phyloP scores from a whole-genome alignment of 345 rosid genomes.

The Corchorus olitorius region DNA sequence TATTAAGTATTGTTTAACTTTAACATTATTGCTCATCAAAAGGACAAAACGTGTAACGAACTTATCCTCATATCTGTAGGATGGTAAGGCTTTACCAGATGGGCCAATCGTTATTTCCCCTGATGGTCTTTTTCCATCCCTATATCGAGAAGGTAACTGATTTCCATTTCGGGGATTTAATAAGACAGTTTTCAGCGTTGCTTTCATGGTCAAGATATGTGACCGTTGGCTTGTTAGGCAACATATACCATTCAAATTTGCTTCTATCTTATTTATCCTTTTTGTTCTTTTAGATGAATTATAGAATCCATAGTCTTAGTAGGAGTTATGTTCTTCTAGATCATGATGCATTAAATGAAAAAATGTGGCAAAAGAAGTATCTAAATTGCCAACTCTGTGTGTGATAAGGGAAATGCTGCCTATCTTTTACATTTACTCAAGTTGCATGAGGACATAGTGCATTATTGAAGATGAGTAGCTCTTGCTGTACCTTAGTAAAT shows the following conservation, averaged over 20 bases:
- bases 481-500: background rate
- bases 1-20: constrained; percentile 1
- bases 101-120: constrained; percentile 99
- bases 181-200: constrained; percentile 4
- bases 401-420: background rate
- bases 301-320: background rate
- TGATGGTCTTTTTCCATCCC: constrained; percentile 93
- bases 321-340: background rate
- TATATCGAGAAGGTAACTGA: constrained; percentile 83
- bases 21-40: background rate
- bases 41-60: background rate
- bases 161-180: constrained; percentile 15
- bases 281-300: background rate
- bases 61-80: constrained; percentile 41
- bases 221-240: background rate
- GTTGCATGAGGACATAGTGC: background rate
- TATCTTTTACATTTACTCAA: background rate
- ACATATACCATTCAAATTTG: background rate
- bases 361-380: constrained; percentile 2
- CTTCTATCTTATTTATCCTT: background rate
- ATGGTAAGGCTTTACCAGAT: constrained; percentile 93
- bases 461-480: background rate
- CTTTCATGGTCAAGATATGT: constrained; percentile 4
- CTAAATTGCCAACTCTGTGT: background rate
- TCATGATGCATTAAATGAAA: background rate